Evolutionary conservation across 2,329 filamentous ascomycete genomes (phyloP).

Genomic region (Bipolaris oryzae): DNA sequence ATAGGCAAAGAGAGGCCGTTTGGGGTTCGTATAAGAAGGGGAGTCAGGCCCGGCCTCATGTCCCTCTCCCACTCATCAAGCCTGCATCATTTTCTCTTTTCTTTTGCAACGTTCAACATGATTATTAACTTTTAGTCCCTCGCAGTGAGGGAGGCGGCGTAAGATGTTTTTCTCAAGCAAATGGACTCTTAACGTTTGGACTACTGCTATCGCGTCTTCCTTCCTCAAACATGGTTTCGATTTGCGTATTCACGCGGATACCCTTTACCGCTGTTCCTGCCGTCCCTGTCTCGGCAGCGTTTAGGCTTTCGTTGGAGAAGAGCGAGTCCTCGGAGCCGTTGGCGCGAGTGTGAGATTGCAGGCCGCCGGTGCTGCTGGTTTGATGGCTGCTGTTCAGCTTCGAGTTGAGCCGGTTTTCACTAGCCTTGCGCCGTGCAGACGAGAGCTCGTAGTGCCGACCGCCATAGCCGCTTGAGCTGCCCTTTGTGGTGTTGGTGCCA

Average conservation of each 20-base stretch:
- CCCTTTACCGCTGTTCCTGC: conserved; percentile 5
- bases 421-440: conserved; percentile 20
- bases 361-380: conserved; percentile 1
- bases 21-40: too few relatives aligned
- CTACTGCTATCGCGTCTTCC: neutral
- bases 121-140: neutral
- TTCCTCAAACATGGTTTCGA: conserved; percentile 16
- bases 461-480: conserved; percentile 24
- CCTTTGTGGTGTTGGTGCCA: conserved; percentile 23
- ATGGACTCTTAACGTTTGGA: conserved; percentile 4
- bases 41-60: too few relatives aligned
- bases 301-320: conserved; percentile 7
- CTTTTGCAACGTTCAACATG: neutral
- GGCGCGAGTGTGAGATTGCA: conserved; percentile 6
- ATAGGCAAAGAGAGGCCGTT: too few relatives aligned
- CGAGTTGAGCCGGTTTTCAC: conserved; percentile 11
- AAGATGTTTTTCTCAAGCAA: conserved; percentile 1
- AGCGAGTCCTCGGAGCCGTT: conserved; percentile 26
- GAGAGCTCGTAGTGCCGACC: conserved; percentile 34
- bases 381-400: neutral
- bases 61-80: too few relatives aligned
- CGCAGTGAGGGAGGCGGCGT: neutral
- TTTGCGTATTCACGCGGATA: conserved; percentile 23
- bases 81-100: neutral
- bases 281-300: neutral